These are phyloP conservation scores for Starmerella gropengiesseri DNA, from an alignment of 805 yeast species.

Conservation along the genomic window DNA sequence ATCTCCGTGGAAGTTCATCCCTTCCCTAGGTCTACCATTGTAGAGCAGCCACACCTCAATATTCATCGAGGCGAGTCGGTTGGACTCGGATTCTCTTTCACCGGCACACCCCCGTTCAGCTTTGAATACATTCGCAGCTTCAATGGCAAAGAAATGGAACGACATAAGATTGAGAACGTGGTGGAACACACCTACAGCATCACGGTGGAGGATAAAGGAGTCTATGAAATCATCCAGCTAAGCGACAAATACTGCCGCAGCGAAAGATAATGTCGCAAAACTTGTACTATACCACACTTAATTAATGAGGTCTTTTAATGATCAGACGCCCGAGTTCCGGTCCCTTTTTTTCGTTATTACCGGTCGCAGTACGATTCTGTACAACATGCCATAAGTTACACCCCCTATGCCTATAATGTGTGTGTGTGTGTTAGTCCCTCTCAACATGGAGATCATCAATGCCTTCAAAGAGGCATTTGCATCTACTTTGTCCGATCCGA, in stretches of 20 bases:
- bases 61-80: conserved; percentile 93
- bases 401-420: neutral
- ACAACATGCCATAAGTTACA: neutral
- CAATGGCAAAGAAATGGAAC: conserved; percentile 44
- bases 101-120: conserved; percentile 84
- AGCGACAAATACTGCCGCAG: conserved; percentile 64
- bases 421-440: conserved; percentile 3
- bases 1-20: conserved; percentile 38
- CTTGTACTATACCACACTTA: neutral
- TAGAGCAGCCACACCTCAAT: conserved; percentile 67
- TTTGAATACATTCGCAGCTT: conserved; percentile 68
- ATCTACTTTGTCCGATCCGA: conserved; percentile 20
- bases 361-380: too few species aligned
- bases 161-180: conserved; percentile 47
- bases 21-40: conserved; percentile 71
- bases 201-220: conserved; percentile 77
- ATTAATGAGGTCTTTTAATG: too few species aligned
- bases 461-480: conserved; percentile 25
- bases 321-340: too few species aligned
- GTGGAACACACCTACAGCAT: conserved; percentile 58
- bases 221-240: conserved; percentile 85
- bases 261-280: neutral
- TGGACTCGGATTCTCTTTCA: conserved; percentile 68
- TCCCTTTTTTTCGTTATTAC: neutral
- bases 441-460: conserved; percentile 22